A percentile compares a stretch with the other conserved stretches of the same genome.
These are phyloP conservation scores for Solanum bukasovii DNA, from an alignment of 257 asterid genomes.

Conservation along the genomic window DNA sequence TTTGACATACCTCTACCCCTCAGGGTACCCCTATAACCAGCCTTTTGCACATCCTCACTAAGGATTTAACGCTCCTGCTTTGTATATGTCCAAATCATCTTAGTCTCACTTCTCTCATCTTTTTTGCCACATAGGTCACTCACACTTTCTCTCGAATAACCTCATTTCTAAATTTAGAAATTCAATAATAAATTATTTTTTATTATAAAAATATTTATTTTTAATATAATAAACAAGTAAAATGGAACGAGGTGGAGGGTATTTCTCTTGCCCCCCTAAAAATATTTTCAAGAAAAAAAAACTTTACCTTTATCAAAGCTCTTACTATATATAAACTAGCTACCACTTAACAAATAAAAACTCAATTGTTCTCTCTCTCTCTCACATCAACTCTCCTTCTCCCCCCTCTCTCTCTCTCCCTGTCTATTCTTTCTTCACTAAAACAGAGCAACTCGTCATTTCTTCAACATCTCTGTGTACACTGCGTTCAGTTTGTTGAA, in stretches of 20 bases:
- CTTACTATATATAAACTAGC: neutral
- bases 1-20: neutral
- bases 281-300: neutral
- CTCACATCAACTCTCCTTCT: neutral
- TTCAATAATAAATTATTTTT: too few relatives aligned
- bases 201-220: too few relatives aligned
- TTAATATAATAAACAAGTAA: too few relatives aligned
- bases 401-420: neutral
- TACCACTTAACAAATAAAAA: neutral
- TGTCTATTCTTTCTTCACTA: neutral
- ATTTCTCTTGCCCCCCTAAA: neutral
- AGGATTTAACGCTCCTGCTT: neutral
- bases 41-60: neutral
- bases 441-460: neutral
- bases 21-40: neutral
- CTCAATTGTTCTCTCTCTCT: neutral
- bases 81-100: fast-evolving
- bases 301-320: neutral
- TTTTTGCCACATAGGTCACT: fast-evolving
- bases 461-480: neutral
- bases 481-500: neutral
- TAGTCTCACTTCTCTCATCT: too few relatives aligned
- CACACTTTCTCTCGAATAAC: too few relatives aligned
- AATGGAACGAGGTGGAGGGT: too few relatives aligned
- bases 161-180: too few relatives aligned